These are phyloP conservation scores for Maudiozyma humilis DNA, from an alignment of 1,139 yeast genomes.

Conservation along the genomic window DNA sequence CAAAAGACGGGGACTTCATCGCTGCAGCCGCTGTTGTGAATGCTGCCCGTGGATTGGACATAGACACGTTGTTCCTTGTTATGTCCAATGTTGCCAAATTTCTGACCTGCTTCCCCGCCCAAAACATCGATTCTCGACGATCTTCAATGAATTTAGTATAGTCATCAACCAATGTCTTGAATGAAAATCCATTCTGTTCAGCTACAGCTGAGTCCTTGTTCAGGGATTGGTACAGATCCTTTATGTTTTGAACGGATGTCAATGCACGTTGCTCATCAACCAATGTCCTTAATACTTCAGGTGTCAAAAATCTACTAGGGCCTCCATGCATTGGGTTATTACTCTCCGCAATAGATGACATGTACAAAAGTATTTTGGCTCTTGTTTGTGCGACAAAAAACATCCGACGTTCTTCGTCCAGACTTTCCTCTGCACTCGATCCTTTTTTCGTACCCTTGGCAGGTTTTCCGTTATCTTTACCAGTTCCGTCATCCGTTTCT, in stretches of 20 bases:
- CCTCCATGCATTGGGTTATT: constrained; percentile 16
- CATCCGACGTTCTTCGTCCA: constrained; percentile 74
- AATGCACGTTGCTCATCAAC: constrained; percentile 25
- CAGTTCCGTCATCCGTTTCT: constrained; percentile 21
- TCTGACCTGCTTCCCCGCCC: constrained; percentile 24
- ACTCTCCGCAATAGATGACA: constrained; percentile 28
- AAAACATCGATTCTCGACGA: constrained; percentile 25
- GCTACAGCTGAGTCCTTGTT: not conserved
- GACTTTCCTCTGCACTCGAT: constrained; percentile 17
- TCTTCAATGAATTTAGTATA: constrained; percentile 24
- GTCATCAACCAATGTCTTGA: constrained; percentile 24
- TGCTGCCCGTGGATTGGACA: not conserved
- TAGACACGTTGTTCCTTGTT: constrained; percentile 2
- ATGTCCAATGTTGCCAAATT: constrained; percentile 17
- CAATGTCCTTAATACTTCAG: constrained; percentile 24
- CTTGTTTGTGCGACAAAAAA: constrained; percentile 85
- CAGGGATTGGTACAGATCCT: constrained; percentile 19
- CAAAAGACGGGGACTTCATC: constrained; percentile 3
- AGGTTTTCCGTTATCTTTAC: constrained; percentile 14
- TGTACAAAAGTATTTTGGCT: constrained; percentile 48
- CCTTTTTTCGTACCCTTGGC: constrained; percentile 12
- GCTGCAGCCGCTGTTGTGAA: constrained; percentile 28
- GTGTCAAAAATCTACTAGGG: constrained; percentile 29
- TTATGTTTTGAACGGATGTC: constrained; percentile 16
- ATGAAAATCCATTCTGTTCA: constrained; percentile 15